Evolutionary conservation across 176 grass and related monocot genomes (phyloP), one percentile per base, ranked within the genome.

Genomic region (Cenchrus purpureus): DNA sequence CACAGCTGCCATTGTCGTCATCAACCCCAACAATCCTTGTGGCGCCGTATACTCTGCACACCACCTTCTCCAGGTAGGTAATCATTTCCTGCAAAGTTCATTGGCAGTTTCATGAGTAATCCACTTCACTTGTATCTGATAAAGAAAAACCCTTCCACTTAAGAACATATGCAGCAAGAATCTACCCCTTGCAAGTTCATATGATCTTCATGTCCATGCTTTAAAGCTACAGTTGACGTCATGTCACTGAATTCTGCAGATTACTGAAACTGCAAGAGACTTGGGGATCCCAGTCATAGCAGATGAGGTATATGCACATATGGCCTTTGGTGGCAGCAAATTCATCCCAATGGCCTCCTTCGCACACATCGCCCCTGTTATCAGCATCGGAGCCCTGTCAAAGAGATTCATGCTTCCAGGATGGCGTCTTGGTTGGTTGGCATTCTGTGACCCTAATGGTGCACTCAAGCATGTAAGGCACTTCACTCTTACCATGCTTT

Each of bases 331-430:
- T 48, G 89, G 66, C 14, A 87, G 82, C 69, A 91, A 88, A 65
- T 98, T 96, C 77, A 45, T 98, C 22, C 86, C 89, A 2, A 91
- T 98, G 90, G 85, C 92, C 37, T 88, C 97, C 60, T 98, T 89
- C 1, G 91, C 93, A 3, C 91, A 98, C 59, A 70, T 95, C 46
- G 55, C 90, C 6, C 91, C 93, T 1, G 72, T 98, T 42, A 89
- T 98, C 68, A 94, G n/a, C 28, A 91, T 95, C 6, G 93, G 97
- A 84, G 78, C 88, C 20, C 65, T 98, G 78, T 95, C 97, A 12
- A 98, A 98, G 52, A 92, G 90, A n/a, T 94, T 89, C 86, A 92
- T 98, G 93, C 46, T 98, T 14, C 95, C 95, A 61, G 95, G 93
- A 62, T 95, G 93, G 96, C 93, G 93, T 48, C 91, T 95, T 34